Base-by-base conservation (phyloP, 768 basidiomycete species). In the Tulasnella sp. region DNA sequence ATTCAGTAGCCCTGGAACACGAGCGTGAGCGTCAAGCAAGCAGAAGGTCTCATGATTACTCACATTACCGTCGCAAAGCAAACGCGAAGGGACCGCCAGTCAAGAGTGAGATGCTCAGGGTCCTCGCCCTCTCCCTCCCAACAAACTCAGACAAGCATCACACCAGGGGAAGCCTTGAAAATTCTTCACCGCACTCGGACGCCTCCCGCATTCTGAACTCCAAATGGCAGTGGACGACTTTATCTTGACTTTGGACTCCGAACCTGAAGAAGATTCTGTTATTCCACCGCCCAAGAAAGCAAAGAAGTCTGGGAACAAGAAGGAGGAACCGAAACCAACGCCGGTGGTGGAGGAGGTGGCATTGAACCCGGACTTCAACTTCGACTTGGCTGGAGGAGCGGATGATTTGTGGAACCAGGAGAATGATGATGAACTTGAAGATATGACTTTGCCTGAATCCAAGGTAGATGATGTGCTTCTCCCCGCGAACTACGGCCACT, bases 191-290 rank as follows among this genome's bases (percentile, higher is more conserved):
- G 69, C 69, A 70, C 69, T 70, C 26, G 4, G 39, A 70, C 69
- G 0, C 23, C 20, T 9, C 23, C 48, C 4, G 20, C 48, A 23
- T 23, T 51, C 23, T 51, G 39, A 26, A 26, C 32, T 5, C 42
- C 51, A 5, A 26, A 74, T 74, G 42, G 40, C 39, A 42, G 39
- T 32, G 35, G 77, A 70, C 23, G 93, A 94, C 84, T 93, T 92
- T 85, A 87, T 94, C 73, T 89, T 93, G 89, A 95, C 94, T 0
- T 87, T 95, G 69, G 93, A 94, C 81, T 95, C 94, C 37, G 94
- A 94, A 81, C 85, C 85, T 29, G 93, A 93, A 83, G 90, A 89
- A 42, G 80, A 55, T 35, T 37, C 78, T 70, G 81, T 42, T 16
- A 26, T 51, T 5, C 40, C 40, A 29, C 70, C 76, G 35, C 32